These are phyloP conservation scores for Peribolospora kevripleyi DNA, from an alignment of 768 basidiomycete genomes.

Conservation along the genomic window DNA sequence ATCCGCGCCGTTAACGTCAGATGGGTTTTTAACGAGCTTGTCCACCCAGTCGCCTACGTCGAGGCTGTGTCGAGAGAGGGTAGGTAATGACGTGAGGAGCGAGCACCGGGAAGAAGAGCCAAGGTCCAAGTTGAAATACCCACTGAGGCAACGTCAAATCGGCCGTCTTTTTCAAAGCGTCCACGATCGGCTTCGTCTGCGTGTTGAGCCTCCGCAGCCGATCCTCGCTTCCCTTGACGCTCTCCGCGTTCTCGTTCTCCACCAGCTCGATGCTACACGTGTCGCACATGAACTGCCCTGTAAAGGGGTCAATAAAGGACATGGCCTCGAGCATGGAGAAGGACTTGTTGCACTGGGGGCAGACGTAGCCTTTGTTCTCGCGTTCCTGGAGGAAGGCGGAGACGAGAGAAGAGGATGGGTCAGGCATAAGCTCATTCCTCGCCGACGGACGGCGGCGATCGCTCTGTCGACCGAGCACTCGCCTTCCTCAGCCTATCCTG, in stretches of 20 bases:
- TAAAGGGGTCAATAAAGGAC: conserved; percentile 47
- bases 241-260: conserved; percentile 77
- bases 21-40: conserved; percentile 36
- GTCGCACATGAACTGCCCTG: conserved; percentile 54
- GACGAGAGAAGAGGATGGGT: not conserved
- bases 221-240: conserved; percentile 62
- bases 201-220: conserved; percentile 86
- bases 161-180: conserved; percentile 62
- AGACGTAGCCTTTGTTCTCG: conserved; percentile 92
- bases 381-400: conserved; percentile 38
- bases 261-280: conserved; percentile 59
- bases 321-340: conserved; percentile 71
- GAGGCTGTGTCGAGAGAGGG: conserved; percentile 27
- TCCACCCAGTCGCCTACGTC: conserved; percentile 67
- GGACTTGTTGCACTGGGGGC: conserved; percentile 58
- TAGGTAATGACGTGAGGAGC: too few relatives aligned
- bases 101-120: conserved; percentile 1
- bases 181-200: conserved; percentile 66
- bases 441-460: too few relatives aligned
- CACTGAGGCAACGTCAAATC: conserved; percentile 9
- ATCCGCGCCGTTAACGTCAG: conserved; percentile 35
- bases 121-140: not conserved
- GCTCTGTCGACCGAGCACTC: conserved; percentile 13
- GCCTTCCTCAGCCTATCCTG: conserved; percentile 77
- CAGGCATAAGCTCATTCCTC: not conserved